Evolutionary conservation across 352 stramenopile species (phyloP).

Genomic region (Phytophthora vignae): DNA sequence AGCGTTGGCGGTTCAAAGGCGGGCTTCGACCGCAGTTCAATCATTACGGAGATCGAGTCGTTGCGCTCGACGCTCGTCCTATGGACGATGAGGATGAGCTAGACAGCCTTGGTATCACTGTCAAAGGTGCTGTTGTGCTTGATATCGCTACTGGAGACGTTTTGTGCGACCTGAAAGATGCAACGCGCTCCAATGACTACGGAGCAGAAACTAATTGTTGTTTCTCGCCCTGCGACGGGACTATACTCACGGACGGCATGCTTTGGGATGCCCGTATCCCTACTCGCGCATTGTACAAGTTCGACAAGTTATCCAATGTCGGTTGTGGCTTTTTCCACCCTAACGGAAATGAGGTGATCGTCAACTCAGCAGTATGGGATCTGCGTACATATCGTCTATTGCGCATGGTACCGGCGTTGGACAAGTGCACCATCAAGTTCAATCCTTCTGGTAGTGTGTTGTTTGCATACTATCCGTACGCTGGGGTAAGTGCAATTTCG

Average conservation of each 20-base stretch:
- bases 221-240: constrained; percentile 76
- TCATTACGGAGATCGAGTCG: constrained; percentile 78
- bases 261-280: constrained; percentile 82
- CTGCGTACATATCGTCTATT: constrained; percentile 86
- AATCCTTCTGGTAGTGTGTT: constrained; percentile 72
- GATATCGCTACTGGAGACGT: constrained; percentile 75
- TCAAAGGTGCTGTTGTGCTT: constrained; percentile 67
- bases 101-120: constrained; percentile 31
- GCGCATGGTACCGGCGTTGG: constrained; percentile 87
- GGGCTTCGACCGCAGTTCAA: constrained; percentile 77
- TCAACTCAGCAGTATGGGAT: constrained; percentile 93
- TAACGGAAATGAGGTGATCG: constrained; percentile 89
- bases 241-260: constrained; percentile 83
- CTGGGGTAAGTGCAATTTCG: constrained; percentile 48
- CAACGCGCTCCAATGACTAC: constrained; percentile 77
- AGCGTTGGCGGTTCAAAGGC: constrained; percentile 73
- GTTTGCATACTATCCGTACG: constrained; percentile 86
- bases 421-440: constrained; percentile 86
- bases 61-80: constrained; percentile 64
- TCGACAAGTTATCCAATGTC: constrained; percentile 90
- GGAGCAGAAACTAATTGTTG: constrained; percentile 81
- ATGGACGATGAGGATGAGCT: constrained; percentile 45
- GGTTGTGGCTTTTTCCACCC: constrained; percentile 89
- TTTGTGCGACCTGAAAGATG: constrained; percentile 69
- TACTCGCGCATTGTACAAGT: constrained; percentile 85